Conservation (phyloP, 2,329 filamentous ascomycete species). For the Exophiala xenobiotica region DNA sequence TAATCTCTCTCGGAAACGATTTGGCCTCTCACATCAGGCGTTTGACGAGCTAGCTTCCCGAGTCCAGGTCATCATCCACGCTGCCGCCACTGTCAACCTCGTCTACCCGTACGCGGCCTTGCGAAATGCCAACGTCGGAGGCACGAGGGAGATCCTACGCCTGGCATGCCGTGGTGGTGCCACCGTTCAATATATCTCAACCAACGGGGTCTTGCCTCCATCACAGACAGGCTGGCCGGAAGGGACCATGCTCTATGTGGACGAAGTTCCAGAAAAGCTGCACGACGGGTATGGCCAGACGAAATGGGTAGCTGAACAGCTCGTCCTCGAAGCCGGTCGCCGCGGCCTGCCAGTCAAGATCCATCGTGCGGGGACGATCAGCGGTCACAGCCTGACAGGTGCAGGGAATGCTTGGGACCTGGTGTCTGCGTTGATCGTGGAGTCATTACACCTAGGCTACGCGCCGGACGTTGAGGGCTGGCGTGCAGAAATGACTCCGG, state of each 20-base stretch:
- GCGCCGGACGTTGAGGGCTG: constrained; percentile 70
- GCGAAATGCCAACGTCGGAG: constrained; percentile 72
- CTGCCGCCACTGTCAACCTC: constrained; percentile 74
- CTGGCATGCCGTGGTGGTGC: constrained; percentile 66
- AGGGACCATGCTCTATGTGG: constrained; percentile 63
- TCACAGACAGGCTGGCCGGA: constrained; percentile 71
- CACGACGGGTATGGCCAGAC: constrained; percentile 75
- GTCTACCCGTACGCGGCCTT: constrained; percentile 76
- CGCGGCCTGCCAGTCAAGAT: constrained; percentile 70
- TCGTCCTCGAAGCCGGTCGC: constrained; percentile 66
- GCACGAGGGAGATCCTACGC: constrained; percentile 72
- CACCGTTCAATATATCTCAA: constrained; percentile 76
- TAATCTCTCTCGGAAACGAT: constrained; percentile 66
- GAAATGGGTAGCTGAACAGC: constrained; percentile 77
- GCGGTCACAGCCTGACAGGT: constrained; percentile 71
- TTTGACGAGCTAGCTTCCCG: constrained; percentile 66
- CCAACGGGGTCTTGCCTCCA: constrained; percentile 74
- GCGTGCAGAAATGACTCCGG: constrained; percentile 80
- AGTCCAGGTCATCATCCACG: constrained; percentile 73
- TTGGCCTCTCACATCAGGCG: constrained; percentile 65
- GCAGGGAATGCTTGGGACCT: constrained; percentile 78
- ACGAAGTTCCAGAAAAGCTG: constrained; percentile 67
- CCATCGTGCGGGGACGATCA: constrained; percentile 73
- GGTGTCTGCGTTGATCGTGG: constrained; percentile 71
- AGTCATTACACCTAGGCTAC: constrained; percentile 71